phyloP scores from a whole-genome alignment of 345 rosid genomes.

The Gossypium turneri region DNA sequence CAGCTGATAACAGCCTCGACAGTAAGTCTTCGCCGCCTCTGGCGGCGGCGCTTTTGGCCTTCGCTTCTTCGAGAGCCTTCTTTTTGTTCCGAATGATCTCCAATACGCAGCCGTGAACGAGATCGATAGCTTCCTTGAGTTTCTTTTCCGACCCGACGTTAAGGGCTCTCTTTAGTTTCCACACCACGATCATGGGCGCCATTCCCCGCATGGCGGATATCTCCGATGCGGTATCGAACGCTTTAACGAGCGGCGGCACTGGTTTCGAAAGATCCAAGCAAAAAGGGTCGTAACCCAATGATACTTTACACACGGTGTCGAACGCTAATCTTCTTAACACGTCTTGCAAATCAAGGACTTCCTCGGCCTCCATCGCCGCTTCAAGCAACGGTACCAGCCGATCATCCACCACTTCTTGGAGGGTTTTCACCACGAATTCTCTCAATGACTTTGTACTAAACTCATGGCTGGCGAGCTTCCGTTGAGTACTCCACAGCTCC shows the following conservation, averaged over 20 bases:
- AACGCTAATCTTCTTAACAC: conserved; percentile 53
- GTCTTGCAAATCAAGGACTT: conserved; percentile 52
- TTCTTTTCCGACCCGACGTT: conserved; percentile 57
- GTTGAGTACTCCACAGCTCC: conserved; percentile 51
- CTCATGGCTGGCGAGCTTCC: conserved; percentile 53
- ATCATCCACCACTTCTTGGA: conserved; percentile 40
- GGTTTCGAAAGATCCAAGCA: conserved; percentile 47
- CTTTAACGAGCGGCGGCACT: conserved; percentile 37
- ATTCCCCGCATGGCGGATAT: conserved; percentile 55
- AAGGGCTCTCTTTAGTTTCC: conserved; percentile 59
- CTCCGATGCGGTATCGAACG: conserved; percentile 52
- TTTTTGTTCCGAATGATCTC: conserved; percentile 42
- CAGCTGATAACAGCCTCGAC: conserved; percentile 43
- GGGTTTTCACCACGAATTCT: conserved; percentile 31
- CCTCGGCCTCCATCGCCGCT: conserved; percentile 19
- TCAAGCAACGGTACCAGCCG: conserved; percentile 46
- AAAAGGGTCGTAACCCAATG: conserved; percentile 52
- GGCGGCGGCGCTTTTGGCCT: neutral
- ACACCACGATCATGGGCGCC: conserved; percentile 43
- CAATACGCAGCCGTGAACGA: conserved; percentile 30
- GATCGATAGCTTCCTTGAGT: conserved; percentile 38
- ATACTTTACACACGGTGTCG: conserved; percentile 46
- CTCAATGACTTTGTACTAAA: conserved; percentile 42
- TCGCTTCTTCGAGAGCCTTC: conserved; percentile 12
- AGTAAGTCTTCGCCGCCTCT: conserved; percentile 34